Evolutionary conservation across 805 yeast species (phyloP).

Genomic region (Monosporozyma aerobia): DNA sequence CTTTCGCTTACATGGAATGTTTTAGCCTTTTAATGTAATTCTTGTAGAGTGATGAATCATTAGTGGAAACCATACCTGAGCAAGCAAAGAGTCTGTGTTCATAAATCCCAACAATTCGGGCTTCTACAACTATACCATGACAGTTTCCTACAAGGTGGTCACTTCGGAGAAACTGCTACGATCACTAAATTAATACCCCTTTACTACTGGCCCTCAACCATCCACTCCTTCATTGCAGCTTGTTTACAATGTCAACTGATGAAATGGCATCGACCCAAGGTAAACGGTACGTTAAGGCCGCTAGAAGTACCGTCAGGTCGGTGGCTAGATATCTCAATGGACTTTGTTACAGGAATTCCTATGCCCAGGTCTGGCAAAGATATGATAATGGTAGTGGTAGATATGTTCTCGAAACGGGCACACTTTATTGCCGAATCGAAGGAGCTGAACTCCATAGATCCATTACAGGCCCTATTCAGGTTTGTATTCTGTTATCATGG

Average conservation of each 20-base stretch:
- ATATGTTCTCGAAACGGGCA: slow-evolving; percentile 12
- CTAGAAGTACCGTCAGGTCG: slow-evolving; percentile 8
- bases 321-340: slow-evolving; percentile 15
- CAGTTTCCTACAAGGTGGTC: slow-evolving; percentile 6
- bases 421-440: slow-evolving; percentile 9
- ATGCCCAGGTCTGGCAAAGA: slow-evolving; percentile 5
- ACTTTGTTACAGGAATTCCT: too few relatives aligned
- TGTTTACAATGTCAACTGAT: slow-evolving; percentile 9
- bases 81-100: not conserved
- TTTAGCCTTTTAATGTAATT: too few relatives aligned
- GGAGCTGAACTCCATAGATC: slow-evolving; percentile 6
- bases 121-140: slow-evolving; percentile 4
- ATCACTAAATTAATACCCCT: slow-evolving; percentile 2
- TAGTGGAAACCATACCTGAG: too few relatives aligned
- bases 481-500: slow-evolving; percentile 9
- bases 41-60: too few relatives aligned
- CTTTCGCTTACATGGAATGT: too few relatives aligned
- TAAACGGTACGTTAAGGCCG: slow-evolving; percentile 8
- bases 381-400: slow-evolving; percentile 12
- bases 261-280: slow-evolving; percentile 1
- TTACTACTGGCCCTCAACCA: slow-evolving; percentile 6
- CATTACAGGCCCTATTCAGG: slow-evolving; percentile 6
- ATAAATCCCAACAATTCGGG: too few relatives aligned
- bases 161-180: slow-evolving; percentile 8
- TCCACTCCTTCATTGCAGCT: not conserved